Percentiles rank a stretch among this genome's conserved stretches.
phyloP scores from a whole-genome alignment of 208 protist species.

The Endotrypanum monterogeii region DNA sequence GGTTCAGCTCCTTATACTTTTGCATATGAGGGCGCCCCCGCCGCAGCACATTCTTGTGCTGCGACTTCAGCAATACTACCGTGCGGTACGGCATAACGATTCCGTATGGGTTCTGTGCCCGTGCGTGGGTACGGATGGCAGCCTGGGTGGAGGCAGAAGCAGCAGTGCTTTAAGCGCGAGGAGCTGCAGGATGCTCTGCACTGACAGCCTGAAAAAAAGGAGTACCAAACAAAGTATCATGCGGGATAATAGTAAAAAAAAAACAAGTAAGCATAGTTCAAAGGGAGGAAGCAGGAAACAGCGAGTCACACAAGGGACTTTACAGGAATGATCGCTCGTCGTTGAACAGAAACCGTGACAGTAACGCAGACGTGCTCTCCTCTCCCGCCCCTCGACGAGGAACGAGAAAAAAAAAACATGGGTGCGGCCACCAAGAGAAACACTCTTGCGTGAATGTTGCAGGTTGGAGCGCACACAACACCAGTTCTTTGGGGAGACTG shows the following conservation, averaged over 20 bases:
- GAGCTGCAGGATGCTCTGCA: neutral
- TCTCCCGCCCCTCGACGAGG: neutral
- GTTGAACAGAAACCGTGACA: neutral
- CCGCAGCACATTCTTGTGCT: conserved; percentile 85
- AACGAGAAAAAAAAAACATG: conserved; percentile 22
- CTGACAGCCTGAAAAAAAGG: neutral
- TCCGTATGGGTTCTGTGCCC: neutral
- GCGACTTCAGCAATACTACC: conserved; percentile 53
- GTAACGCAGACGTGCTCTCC: neutral
- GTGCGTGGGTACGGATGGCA: neutral
- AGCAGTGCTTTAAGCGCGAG: neutral
- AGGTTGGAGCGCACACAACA: too few relatives aligned
- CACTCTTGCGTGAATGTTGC: too few relatives aligned
- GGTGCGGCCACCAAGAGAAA: neutral
- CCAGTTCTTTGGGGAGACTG: too few relatives aligned
- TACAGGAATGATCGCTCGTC: neutral
- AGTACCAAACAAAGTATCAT: neutral
- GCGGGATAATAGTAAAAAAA: neutral
- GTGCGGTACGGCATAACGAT: conserved; percentile 43
- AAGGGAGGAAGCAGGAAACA: too few relatives aligned
- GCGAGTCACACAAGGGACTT: neutral
- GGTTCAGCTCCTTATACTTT: conserved; percentile 86
- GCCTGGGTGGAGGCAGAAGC: neutral
- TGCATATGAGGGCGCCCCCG: conserved; percentile 82
- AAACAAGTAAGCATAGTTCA: neutral